Conservation (phyloP, 139 green algal species). For the Asterochloris sp. region DNA sequence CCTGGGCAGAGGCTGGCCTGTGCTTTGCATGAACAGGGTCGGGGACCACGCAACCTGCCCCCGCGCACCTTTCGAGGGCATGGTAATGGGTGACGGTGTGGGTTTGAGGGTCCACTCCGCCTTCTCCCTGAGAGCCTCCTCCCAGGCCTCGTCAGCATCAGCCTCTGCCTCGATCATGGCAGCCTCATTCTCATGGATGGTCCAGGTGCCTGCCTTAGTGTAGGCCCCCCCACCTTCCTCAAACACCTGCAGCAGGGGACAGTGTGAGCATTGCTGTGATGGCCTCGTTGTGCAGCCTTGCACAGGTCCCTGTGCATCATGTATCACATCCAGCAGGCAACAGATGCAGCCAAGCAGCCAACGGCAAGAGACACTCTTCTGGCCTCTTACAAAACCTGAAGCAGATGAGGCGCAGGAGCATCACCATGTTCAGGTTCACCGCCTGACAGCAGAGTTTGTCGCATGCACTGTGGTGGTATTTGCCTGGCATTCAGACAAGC, state of each 20-base stretch:
- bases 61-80: conserved; percentile 18
- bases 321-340: too few relatives aligned
- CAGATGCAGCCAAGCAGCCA: not conserved
- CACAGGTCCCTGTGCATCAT: too few relatives aligned
- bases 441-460: too few relatives aligned
- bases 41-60: not conserved
- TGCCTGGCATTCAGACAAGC: too few relatives aligned
- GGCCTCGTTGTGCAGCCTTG: not conserved
- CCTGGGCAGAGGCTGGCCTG: too few relatives aligned
- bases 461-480: too few relatives aligned
- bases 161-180: conserved; percentile 69
- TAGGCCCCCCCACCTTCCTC: conserved; percentile 45
- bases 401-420: not conserved
- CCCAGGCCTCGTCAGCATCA: conserved; percentile 76
- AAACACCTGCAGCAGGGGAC: not conserved
- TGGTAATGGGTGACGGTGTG: conserved; percentile 56
- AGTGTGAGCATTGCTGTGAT: not conserved
- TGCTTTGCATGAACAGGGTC: too few relatives aligned
- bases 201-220: conserved; percentile 78
- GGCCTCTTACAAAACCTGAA: not conserved
- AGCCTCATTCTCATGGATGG: conserved; percentile 64
- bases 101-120: conserved; percentile 72
- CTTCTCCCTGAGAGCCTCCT: conserved; percentile 52
- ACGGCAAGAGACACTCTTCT: not conserved
- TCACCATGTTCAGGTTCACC: too few relatives aligned